A percentile compares a stretch with the other conserved stretches of the same genome.
These are phyloP conservation scores for Candida silvatica DNA, from an alignment of 805 yeast species.

Conservation along the genomic window DNA sequence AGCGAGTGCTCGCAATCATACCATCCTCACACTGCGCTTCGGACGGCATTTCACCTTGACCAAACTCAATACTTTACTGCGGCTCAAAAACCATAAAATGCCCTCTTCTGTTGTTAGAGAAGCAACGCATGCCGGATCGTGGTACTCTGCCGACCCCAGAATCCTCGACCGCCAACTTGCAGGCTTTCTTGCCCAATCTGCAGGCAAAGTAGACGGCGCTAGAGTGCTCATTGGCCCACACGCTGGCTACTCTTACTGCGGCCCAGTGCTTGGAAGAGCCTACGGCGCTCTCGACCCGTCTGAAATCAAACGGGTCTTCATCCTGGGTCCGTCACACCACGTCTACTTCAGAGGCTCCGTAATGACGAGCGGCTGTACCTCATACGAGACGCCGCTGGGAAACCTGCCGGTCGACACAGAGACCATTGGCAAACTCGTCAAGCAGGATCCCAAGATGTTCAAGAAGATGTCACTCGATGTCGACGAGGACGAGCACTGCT, in stretches of 20 bases:
- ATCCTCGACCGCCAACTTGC: conserved; percentile 44
- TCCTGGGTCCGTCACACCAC: conserved; percentile 92
- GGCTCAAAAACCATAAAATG: no score
- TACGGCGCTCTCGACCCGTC: conserved; percentile 62
- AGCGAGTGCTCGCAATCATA: no score
- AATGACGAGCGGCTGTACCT: conserved; percentile 39
- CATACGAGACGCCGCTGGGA: conserved; percentile 81
- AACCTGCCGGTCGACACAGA: conserved; percentile 55
- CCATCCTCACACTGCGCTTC: no score
- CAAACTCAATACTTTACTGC: no score
- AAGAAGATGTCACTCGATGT: conserved; percentile 44
- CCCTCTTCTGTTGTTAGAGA: conserved; percentile 22
- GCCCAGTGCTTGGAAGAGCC: conserved; percentile 67
- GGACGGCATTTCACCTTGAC: no score
- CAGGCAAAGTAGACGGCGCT: conserved; percentile 28
- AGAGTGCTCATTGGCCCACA: conserved; percentile 63
- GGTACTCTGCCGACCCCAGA: conserved; percentile 55
- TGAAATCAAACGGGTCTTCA: conserved; percentile 53
- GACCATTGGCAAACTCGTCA: conserved; percentile 27
- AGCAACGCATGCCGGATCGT: conserved; percentile 86
- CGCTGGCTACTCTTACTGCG: conserved; percentile 87
- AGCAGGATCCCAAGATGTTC: conserved; percentile 32
- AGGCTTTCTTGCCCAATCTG: conserved; percentile 32
- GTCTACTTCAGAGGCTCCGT: conserved; percentile 63
- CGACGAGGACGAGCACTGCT: conserved; percentile 84